phyloP scores from a whole-genome alignment of 2,329 filamentous ascomycete genomes.

The Fusarium staphyleae region DNA sequence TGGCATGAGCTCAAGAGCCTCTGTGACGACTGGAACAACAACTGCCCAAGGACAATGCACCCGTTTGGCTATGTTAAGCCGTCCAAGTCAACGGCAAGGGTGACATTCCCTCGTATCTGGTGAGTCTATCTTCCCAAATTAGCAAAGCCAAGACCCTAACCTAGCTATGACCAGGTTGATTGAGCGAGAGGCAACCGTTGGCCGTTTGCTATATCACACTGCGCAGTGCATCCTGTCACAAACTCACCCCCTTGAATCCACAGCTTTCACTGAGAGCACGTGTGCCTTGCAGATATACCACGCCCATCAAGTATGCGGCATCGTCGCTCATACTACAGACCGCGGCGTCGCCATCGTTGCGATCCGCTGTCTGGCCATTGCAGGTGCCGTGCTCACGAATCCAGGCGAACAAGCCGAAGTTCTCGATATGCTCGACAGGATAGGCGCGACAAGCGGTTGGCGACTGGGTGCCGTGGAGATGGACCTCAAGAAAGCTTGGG shows the following conservation, averaged over 20 bases:
- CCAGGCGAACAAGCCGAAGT: slow-evolving; percentile 81
- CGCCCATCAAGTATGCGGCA: slow-evolving; percentile 86
- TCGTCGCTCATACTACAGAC: slow-evolving; percentile 85
- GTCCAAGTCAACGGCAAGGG: slow-evolving; percentile 71
- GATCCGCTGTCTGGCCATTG: slow-evolving; percentile 79
- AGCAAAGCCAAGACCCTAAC: not conserved
- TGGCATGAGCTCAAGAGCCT: slow-evolving; percentile 83
- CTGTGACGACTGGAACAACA: slow-evolving; percentile 82
- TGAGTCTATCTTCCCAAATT: slow-evolving; percentile 47
- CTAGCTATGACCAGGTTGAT: slow-evolving; percentile 65
- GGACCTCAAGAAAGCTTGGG: slow-evolving; percentile 79
- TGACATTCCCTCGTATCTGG: slow-evolving; percentile 87
- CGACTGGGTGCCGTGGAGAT: slow-evolving; percentile 73
- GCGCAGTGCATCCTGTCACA: slow-evolving; percentile 82
- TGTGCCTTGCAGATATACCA: slow-evolving; percentile 74
- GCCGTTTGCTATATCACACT: slow-evolving; percentile 88
- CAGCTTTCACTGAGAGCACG: slow-evolving; percentile 70
- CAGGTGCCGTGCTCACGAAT: slow-evolving; percentile 73
- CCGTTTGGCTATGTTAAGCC: slow-evolving; percentile 80
- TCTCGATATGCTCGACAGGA: slow-evolving; percentile 75
- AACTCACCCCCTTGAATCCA: slow-evolving; percentile 73
- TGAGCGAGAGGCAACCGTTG: slow-evolving; percentile 81
- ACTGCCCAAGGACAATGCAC: slow-evolving; percentile 84
- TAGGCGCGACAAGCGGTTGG: slow-evolving; percentile 81
- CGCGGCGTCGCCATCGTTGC: slow-evolving; percentile 80